These are phyloP conservation scores for Penicillium turbatum DNA, from an alignment of 495 filamentous ascomycete genomes.

Conservation along the genomic window DNA sequence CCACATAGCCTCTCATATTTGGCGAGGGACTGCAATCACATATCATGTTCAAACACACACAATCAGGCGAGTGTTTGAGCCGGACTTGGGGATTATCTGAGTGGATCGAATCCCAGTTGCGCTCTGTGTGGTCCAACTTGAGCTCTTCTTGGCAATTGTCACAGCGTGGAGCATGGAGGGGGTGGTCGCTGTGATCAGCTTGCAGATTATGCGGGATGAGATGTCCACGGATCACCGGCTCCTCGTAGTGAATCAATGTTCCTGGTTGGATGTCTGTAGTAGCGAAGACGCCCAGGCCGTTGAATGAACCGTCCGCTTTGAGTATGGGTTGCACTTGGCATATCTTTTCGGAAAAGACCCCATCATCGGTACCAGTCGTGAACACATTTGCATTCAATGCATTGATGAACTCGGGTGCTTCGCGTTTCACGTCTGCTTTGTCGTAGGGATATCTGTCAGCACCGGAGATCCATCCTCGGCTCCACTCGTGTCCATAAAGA, in stretches of 20 bases:
- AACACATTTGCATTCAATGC: slow-evolving; percentile 17
- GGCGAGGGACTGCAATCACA: not conserved
- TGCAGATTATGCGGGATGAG: slow-evolving; percentile 11
- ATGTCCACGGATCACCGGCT: slow-evolving; percentile 29
- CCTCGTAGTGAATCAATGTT: slow-evolving; percentile 23
- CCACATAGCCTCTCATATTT: not conserved
- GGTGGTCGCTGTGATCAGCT: not conserved
- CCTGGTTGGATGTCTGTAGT: slow-evolving; percentile 15
- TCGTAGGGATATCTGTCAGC: slow-evolving; percentile 26
- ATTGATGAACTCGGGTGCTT: slow-evolving; percentile 5
- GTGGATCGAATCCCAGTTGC: not conserved
- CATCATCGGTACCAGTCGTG: not conserved
- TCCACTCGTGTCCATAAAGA: slow-evolving; percentile 22
- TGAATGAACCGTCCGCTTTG: not conserved
- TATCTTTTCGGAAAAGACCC: not conserved
- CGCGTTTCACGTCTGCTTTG: slow-evolving; percentile 17
- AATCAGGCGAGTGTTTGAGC: not conserved
- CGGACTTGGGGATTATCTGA: not conserved
- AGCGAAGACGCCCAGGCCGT: slow-evolving; percentile 23
- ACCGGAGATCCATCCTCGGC: slow-evolving; percentile 14
- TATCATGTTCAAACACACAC: not conserved
- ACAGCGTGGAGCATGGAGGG: slow-evolving; percentile 11
- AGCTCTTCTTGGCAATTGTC: slow-evolving; percentile 21
- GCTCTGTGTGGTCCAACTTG: not conserved
- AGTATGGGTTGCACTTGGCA: not conserved